Percentiles rank a stretch among this genome's conserved stretches.
These are phyloP conservation scores for Aspergillus novofumigatus DNA, from an alignment of 2,329 filamentous ascomycete genomes.

Conservation along the genomic window DNA sequence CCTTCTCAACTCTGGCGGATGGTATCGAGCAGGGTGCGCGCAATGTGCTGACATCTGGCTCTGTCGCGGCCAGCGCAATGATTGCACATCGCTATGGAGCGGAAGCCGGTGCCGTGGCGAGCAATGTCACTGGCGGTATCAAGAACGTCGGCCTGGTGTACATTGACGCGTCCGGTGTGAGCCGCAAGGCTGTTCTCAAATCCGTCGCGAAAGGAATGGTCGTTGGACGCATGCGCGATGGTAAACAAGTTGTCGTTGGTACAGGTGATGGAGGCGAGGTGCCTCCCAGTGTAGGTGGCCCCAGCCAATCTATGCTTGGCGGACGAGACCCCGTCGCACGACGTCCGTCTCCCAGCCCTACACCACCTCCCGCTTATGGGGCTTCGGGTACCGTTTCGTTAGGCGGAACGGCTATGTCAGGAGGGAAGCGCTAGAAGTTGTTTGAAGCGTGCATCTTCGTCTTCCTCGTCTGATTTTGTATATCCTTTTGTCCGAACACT, in stretches of 20 bases:
- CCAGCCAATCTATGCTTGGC: constrained; percentile 12
- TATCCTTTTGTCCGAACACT: background rate
- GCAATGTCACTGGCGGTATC: constrained; percentile 74
- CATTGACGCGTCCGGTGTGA: constrained; percentile 92
- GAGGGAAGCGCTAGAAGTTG: constrained; percentile 23
- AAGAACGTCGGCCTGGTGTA: constrained; percentile 98
- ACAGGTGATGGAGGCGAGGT: constrained; percentile 43
- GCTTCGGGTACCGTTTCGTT: constrained; percentile 33
- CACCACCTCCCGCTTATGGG: constrained; percentile 40
- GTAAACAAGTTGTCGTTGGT: constrained; percentile 46
- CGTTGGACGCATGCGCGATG: constrained; percentile 47
- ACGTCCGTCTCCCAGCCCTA: constrained; percentile 31
- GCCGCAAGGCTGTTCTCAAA: constrained; percentile 83
- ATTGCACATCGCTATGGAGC: constrained; percentile 85
- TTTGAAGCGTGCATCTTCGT: background rate
- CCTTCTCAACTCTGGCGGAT: constrained; percentile 90
- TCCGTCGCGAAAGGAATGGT: constrained; percentile 93
- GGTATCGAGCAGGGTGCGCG: constrained; percentile 85
- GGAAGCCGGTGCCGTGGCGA: constrained; percentile 76
- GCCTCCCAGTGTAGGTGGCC: constrained; percentile 13
- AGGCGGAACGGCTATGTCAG: constrained; percentile 28
- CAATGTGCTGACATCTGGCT: constrained; percentile 68
- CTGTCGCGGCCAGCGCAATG: constrained; percentile 75
- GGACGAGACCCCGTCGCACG: constrained; percentile 21
- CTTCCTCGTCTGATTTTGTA: background rate